A percentile compares a stretch with the other conserved stretches of the same genome.
phyloP scores from a whole-genome alignment of 805 yeast genomes.

The Candida alai region DNA sequence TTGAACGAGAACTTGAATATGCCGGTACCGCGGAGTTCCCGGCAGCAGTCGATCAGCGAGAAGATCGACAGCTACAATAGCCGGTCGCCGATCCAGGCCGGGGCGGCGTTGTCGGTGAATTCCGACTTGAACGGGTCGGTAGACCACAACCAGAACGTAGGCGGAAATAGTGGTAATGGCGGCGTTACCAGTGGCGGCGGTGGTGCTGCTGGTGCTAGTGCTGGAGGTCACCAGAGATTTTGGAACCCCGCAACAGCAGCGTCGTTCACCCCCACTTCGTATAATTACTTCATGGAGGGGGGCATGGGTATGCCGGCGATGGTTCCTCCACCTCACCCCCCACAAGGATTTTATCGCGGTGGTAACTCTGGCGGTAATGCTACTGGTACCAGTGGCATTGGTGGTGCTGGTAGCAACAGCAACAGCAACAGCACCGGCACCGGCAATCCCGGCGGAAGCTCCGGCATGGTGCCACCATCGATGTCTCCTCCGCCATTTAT shows the following conservation, averaged over 20 bases:
- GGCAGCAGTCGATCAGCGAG: slow-evolving; percentile 56
- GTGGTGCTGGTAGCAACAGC: too few relatives aligned
- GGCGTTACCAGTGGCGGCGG: too few relatives aligned
- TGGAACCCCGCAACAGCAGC: slow-evolving; percentile 69
- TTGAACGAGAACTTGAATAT: slow-evolving; percentile 42
- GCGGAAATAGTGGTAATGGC: slow-evolving; percentile 13
- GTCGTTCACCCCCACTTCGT: slow-evolving; percentile 47
- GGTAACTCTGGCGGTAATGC: background rate
- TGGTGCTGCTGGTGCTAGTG: slow-evolving; percentile 10
- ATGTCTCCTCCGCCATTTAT: slow-evolving; percentile 38
- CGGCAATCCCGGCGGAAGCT: slow-evolving; percentile 32
- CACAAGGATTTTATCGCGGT: slow-evolving; percentile 19
- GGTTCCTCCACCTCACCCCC: slow-evolving; percentile 15
- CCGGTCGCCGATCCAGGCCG: slow-evolving; percentile 43
- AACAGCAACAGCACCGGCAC: too few relatives aligned
- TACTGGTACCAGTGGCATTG: background rate
- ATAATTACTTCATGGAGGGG: slow-evolving; percentile 27
- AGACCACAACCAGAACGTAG: slow-evolving; percentile 10
- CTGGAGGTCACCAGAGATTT: slow-evolving; percentile 31
- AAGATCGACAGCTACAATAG: slow-evolving; percentile 56
- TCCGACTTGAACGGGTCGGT: slow-evolving; percentile 22
- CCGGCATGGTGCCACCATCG: slow-evolving; percentile 25
- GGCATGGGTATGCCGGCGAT: slow-evolving; percentile 17
- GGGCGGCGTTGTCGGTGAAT: slow-evolving; percentile 30
- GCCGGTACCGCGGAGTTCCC: slow-evolving; percentile 29